Conservation (phyloP, 2,329 filamentous ascomycete species). For the Sclerotinia borealis region DNA sequence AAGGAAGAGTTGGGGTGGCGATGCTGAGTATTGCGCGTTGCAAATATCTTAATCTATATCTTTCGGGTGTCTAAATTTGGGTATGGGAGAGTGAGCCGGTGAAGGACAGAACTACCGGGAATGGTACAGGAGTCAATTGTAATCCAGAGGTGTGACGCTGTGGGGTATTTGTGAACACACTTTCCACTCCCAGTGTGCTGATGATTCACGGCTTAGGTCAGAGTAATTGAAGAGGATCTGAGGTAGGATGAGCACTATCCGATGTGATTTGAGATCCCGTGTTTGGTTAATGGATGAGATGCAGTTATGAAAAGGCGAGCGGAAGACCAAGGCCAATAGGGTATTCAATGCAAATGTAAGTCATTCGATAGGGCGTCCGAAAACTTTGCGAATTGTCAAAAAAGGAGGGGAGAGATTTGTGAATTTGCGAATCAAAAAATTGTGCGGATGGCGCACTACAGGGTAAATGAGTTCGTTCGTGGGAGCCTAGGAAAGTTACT, state of each 20-base stretch:
- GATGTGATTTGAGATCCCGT: neutral
- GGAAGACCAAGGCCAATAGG: neutral
- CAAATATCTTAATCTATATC: constrained; percentile 4
- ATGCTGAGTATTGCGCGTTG: constrained; percentile 6
- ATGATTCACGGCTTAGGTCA: constrained; percentile 13
- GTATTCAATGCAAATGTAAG: neutral
- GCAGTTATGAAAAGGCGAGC: constrained; percentile 3
- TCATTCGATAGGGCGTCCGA: constrained; percentile 1
- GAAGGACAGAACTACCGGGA: constrained; percentile 3
- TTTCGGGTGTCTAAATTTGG: constrained; percentile 8
- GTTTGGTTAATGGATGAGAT: neutral
- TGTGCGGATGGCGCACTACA: neutral
- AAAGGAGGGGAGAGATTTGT: neutral
- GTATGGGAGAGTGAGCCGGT: neutral
- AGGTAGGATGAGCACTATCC: neutral
- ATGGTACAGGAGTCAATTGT: neutral
- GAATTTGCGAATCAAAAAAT: neutral
- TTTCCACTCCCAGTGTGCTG: neutral
- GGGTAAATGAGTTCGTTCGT: neutral
- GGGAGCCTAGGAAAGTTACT: neutral
- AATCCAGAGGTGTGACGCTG: constrained; percentile 6
- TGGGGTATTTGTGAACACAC: neutral
- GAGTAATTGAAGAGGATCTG: neutral
- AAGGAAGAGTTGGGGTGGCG: constrained; percentile 8
- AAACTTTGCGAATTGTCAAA: neutral